Evolutionary conservation across 164 flowering plant genomes (phyloP), one percentile per base, ranked within the genome.

Genomic region (Protea cynaroides): DNA sequence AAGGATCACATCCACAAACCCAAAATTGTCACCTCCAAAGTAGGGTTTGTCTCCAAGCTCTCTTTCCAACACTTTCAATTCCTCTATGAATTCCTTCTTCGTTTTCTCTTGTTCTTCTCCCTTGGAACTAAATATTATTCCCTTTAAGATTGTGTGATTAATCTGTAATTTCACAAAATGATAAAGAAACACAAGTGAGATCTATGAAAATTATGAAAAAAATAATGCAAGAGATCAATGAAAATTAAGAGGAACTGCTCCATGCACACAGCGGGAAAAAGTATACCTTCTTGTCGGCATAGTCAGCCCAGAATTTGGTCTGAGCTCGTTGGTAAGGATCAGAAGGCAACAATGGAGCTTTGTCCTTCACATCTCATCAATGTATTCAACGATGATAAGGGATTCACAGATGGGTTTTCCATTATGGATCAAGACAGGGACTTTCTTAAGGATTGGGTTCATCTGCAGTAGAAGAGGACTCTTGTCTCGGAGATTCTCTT

Each of bases 361-460:
- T 55, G 25, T 55, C 58, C 15, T 55, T 55, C 58, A 55, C 22
- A 55, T 25, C 58, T 55, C 58, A 14, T 55, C 58, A 25, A 55
- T 55, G 24, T 55, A 55, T 55, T 55, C 25, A 55, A 55, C 58
- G n/a, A n/a, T n/a, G n/a, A n/a, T n/a, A n/a, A n/a, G n/a, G n/a
- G n/a, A n/a, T n/a, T n/a, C n/a, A n/a, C n/a, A n/a, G n/a, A n/a
- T n/a, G n/a, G n/a, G n/a, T n/a, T n/a, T n/a, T n/a, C n/a, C n/a
- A n/a, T n/a, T n/a, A n/a, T n/a, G n/a, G n/a, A n/a, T n/a, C n/a
- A n/a, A n/a, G n/a, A n/a, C n/a, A n/a, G n/a, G n/a, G n/a, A n/a
- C n/a, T n/a, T n/a, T n/a, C n/a, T n/a, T n/a, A n/a, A n/a, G n/a
- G n/a, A n/a, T n/a, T n/a, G n/a, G n/a, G n/a, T n/a, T n/a, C n/a